Base-by-base conservation (phyloP, 805 yeast genomes). In the Barnettozyma botsteinii region DNA sequence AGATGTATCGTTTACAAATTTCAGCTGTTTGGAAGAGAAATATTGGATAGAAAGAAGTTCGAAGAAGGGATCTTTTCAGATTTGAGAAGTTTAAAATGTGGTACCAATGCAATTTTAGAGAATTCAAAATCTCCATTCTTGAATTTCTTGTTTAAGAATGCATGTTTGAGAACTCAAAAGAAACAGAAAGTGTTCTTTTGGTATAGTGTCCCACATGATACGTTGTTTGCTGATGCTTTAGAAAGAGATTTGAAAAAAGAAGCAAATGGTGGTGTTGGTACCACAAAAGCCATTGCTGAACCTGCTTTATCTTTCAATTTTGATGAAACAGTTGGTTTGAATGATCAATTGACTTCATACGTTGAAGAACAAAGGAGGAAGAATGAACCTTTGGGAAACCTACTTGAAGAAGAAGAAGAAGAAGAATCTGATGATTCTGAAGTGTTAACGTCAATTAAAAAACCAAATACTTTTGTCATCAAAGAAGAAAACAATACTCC, bases 61-160 rank as follows among this genome's bases (percentile, higher is more conserved):
- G 98, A 91, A 66, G 98, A 91, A 64, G 97, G 98, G 17, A 80
- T 91, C 21, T 91, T 93, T 52, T 83, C 95, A 7, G 98, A 93
- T 60, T 65, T 91, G 48, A 75, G 98, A 50, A 78, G 84, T 47
- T 68, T 93, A 45, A 91, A 89, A 62, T 77, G 87, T 57, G 95
- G 93, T 18, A 72, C 79, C 5, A 91, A 87, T 66, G 96, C 98
- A 12, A 73, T 86, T 5, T 66, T 91, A 42, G 98, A 91, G 59
- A 77, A 76, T 34, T 96, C 98, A 13, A 79, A 85, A 56, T 85
- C 95, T 0, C 80, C 79, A 26, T 88, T 91, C 57, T 68, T 91
- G 44, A 84, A 82, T 47, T 88, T 91, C 53, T 66, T 91, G 21
- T 87, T 84, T 63, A 84, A 81, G 55, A 85, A 91, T 58, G 79